Percentiles rank a stretch among this genome's conserved stretches.
Evolutionary conservation across 192 early-diverging fungal genomes (phyloP).

Genomic region (Backusella circina): DNA sequence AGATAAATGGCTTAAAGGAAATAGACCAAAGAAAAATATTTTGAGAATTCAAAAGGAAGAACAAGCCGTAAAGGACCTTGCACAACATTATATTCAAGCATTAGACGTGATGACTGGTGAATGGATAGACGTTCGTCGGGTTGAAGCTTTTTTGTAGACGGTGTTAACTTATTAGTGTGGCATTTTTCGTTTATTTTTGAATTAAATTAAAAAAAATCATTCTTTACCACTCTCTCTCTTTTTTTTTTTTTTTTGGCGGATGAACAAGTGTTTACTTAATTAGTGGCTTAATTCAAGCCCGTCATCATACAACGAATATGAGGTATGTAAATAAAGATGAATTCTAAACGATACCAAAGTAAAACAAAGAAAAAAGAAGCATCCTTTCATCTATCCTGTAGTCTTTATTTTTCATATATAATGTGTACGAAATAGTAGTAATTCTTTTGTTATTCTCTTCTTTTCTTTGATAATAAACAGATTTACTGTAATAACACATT

Average conservation of each 20-base stretch:
- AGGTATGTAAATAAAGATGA: not conserved
- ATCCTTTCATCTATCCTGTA: not conserved
- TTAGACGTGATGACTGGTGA: slow-evolving; percentile 39
- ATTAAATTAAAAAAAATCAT: slow-evolving; percentile 8
- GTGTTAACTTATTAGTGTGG: not conserved
- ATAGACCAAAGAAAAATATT: slow-evolving; percentile 44
- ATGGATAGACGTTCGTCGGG: slow-evolving; percentile 39
- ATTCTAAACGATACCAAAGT: not conserved
- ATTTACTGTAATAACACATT: not conserved
- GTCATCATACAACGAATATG: not conserved
- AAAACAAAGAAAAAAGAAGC: not conserved
- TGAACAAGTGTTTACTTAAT: not conserved
- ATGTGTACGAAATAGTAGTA: not conserved
- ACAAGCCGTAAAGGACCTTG: slow-evolving; percentile 31
- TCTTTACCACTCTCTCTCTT: not conserved
- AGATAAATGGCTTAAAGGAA: slow-evolving; percentile 25
- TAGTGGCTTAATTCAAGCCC: not conserved
- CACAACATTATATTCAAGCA: slow-evolving; percentile 35
- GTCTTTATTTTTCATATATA: not conserved
- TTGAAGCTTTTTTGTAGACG: not conserved
- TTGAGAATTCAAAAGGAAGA: slow-evolving; percentile 51
- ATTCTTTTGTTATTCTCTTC: not conserved
- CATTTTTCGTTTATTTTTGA: not conserved
- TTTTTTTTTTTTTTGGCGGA: not conserved
- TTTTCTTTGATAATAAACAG: not conserved